These are phyloP conservation scores for Cladosporium velox DNA, from an alignment of 2,329 filamentous ascomycete species.

Conservation along the genomic window DNA sequence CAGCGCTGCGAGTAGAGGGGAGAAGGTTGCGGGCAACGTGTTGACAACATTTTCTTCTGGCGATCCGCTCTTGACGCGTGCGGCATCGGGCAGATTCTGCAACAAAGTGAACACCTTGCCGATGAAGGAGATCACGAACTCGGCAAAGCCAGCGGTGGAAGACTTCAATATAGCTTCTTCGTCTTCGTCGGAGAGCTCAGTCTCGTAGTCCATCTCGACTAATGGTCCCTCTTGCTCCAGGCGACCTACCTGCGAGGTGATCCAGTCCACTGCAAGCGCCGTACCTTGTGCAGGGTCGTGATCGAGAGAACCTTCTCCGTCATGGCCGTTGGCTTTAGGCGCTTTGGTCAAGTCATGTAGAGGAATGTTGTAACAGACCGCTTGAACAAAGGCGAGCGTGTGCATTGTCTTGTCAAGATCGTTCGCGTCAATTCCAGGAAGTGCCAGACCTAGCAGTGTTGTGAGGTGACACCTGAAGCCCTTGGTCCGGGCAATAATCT, in stretches of 20 bases:
- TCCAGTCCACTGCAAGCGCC: slow-evolving; percentile 81
- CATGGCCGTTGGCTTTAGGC: slow-evolving; percentile 32
- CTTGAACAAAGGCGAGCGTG: slow-evolving; percentile 91
- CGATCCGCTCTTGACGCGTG: slow-evolving; percentile 82
- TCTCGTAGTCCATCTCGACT: slow-evolving; percentile 80
- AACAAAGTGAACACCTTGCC: slow-evolving; percentile 93
- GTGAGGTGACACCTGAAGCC: slow-evolving; percentile 97
- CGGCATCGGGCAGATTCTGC: slow-evolving; percentile 91
- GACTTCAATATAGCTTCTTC: slow-evolving; percentile 88
- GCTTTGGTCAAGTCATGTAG: slow-evolving; percentile 77
- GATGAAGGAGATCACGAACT: slow-evolving; percentile 87
- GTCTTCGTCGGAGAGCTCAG: slow-evolving; percentile 78
- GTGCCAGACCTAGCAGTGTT: slow-evolving; percentile 83
- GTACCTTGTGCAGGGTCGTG: slow-evolving; percentile 50
- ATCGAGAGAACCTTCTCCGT: slow-evolving; percentile 59
- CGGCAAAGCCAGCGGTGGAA: slow-evolving; percentile 88
- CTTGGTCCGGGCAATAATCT: slow-evolving; percentile 87
- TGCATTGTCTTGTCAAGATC: slow-evolving; percentile 95
- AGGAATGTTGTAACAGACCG: slow-evolving; percentile 93
- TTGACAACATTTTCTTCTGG: slow-evolving; percentile 98
- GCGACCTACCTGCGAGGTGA: slow-evolving; percentile 88
- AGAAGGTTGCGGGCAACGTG: slow-evolving; percentile 86
- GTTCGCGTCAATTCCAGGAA: slow-evolving; percentile 96
- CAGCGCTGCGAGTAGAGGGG: slow-evolving; percentile 83
- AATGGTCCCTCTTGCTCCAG: slow-evolving; percentile 87